Conservation (phyloP, 345 rosid genomes). For the Gossypium ekmanianum region DNA sequence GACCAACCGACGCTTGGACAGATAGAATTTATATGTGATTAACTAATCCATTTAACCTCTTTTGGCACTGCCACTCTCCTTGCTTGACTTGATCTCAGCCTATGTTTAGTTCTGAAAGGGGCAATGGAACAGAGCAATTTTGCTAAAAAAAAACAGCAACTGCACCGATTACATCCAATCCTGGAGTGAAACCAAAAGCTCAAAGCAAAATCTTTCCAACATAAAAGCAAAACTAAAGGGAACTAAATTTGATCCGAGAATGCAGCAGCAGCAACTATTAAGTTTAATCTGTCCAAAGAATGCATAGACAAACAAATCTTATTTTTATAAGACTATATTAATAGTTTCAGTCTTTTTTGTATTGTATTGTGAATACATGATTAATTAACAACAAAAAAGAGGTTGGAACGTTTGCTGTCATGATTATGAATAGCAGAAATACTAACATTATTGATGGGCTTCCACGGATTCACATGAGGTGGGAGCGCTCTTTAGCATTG, state of each 20-base stretch:
- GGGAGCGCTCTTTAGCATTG: conserved; percentile 25
- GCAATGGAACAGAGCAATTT: neutral
- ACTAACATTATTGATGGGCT: conserved; percentile 24
- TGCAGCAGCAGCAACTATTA: neutral
- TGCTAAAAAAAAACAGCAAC: neutral
- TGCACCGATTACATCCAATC: neutral
- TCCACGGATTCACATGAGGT: conserved; percentile 11
- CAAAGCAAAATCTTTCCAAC: neutral
- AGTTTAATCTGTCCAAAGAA: neutral
- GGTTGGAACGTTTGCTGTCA: too few species aligned
- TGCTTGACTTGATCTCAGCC: neutral
- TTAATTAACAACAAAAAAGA: neutral
- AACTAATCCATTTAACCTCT: too few species aligned
- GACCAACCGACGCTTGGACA: too few species aligned
- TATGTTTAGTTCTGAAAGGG: neutral
- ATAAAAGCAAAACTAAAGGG: neutral
- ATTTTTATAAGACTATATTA: neutral
- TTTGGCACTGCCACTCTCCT: too few species aligned
- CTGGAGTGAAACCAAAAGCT: neutral
- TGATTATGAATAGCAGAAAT: neutral
- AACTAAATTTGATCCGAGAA: neutral
- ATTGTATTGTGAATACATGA: too few species aligned
- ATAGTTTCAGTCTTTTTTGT: neutral
- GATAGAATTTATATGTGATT: too few species aligned
- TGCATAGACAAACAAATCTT: neutral